Percentiles rank a stretch among this genome's conserved stretches.
phyloP scores from a whole-genome alignment of 208 protist genomes.

The Leishmania mexicana region DNA sequence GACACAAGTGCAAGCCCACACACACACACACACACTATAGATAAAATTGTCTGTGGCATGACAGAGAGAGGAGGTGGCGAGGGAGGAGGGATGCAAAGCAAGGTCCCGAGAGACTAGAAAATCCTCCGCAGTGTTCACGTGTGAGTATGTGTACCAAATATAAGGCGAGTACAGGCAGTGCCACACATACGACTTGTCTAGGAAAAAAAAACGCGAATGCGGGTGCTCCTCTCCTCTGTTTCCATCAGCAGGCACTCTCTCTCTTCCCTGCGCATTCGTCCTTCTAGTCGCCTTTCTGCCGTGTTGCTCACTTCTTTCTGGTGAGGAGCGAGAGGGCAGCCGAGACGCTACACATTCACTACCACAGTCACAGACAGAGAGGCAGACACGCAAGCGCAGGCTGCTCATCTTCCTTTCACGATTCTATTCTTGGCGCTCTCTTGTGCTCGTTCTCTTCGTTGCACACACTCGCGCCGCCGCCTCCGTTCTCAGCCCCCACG shows the following conservation, averaged over 20 bases:
- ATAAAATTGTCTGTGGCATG: background rate
- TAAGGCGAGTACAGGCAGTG: background rate
- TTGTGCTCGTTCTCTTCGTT: slow-evolving; percentile 32
- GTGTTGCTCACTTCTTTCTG: background rate
- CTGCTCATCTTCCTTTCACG: background rate
- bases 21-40: background rate
- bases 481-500: background rate
- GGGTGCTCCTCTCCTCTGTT: background rate
- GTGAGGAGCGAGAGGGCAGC: background rate
- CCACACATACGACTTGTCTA: background rate
- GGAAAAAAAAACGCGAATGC: background rate
- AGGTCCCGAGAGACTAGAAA: background rate
- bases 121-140: background rate
- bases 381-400: background rate
- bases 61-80: background rate
- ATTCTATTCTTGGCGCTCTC: slow-evolving; percentile 2
- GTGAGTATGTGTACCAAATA: background rate
- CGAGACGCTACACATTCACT: background rate
- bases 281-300: slow-evolving; percentile 5
- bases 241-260: background rate
- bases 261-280: background rate
- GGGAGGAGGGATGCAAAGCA: background rate
- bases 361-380: background rate
- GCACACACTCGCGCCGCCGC: background rate
- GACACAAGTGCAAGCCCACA: background rate